Evolutionary conservation across 2,329 filamentous ascomycete species (phyloP).

Genomic region (Hypocrella siamensis): DNA sequence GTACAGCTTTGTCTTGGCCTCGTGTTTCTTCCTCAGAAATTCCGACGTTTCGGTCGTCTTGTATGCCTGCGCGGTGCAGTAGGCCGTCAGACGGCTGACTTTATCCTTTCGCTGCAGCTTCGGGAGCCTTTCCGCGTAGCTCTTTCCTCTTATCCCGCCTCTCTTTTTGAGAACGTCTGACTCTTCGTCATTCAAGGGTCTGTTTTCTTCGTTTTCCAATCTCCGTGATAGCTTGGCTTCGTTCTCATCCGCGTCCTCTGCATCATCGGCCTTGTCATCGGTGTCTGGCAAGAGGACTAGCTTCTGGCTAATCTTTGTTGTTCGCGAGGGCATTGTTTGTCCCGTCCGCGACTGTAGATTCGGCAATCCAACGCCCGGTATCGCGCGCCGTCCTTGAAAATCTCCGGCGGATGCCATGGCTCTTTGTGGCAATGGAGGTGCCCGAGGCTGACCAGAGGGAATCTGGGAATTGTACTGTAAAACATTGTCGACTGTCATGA

Average conservation of each 20-base stretch:
- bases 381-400: constrained; percentile 10
- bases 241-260: constrained; percentile 42
- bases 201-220: constrained; percentile 41
- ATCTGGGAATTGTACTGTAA: constrained; percentile 90
- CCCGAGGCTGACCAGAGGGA: constrained; percentile 78
- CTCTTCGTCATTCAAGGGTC: constrained; percentile 53
- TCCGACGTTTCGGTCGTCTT: constrained; percentile 78
- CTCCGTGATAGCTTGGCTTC: constrained; percentile 19
- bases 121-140: constrained; percentile 82
- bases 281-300: constrained; percentile 88
- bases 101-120: constrained; percentile 80
- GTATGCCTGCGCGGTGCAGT: constrained; percentile 89
- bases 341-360: constrained; percentile 27
- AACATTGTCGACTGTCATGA: constrained; percentile 86
- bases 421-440: constrained; percentile 38
- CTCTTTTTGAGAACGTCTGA: constrained; percentile 45
- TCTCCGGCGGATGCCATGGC: constrained; percentile 7
- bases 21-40: constrained; percentile 76
- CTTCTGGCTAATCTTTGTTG: constrained; percentile 91
- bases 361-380: constrained; percentile 22
- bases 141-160: constrained; percentile 58
- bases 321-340: constrained; percentile 61
- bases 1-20: constrained; percentile 87
- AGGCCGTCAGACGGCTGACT: constrained; percentile 79
- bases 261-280: constrained; percentile 36